Percentiles rank a stretch among this genome's conserved stretches.
These are phyloP conservation scores for Mitragyna speciosa DNA, from an alignment of 257 asterid species.

Conservation along the genomic window DNA sequence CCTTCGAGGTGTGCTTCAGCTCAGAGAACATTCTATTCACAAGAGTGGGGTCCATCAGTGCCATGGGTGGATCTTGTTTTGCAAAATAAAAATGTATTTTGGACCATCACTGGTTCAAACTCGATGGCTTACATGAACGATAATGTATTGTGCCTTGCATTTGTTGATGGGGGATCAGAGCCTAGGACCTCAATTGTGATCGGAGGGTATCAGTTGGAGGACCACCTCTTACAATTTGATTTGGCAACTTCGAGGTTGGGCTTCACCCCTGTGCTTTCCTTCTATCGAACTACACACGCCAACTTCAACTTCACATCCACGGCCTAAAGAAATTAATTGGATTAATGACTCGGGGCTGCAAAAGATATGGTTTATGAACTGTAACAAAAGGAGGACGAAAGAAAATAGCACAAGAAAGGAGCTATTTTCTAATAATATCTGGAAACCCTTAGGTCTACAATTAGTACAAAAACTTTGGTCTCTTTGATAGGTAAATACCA, in stretches of 20 bases:
- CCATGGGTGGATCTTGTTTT: constrained; percentile 50
- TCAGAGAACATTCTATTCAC: constrained; percentile 34
- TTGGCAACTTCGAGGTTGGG: constrained; percentile 59
- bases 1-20: constrained; percentile 59
- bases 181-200: constrained; percentile 60
- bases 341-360: no score
- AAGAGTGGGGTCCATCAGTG: constrained; percentile 52
- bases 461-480: no score
- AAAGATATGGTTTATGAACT: no score
- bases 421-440: no score
- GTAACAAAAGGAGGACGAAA: no score
- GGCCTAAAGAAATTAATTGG: no score
- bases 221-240: constrained; percentile 59
- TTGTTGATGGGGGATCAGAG: constrained; percentile 49
- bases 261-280: constrained; percentile 44
- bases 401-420: no score
- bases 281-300: constrained; percentile 52
- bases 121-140: constrained; percentile 56
- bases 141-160: constrained; percentile 44
- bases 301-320: constrained; percentile 70
- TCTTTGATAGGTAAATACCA: no score
- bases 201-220: constrained; percentile 55
- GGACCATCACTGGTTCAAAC: constrained; percentile 60
- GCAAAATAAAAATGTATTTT: constrained; percentile 44
- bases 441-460: no score